phyloP scores from a whole-genome alignment of 2,329 filamentous ascomycete genomes.

The Pseudogymnoascus sp. region DNA sequence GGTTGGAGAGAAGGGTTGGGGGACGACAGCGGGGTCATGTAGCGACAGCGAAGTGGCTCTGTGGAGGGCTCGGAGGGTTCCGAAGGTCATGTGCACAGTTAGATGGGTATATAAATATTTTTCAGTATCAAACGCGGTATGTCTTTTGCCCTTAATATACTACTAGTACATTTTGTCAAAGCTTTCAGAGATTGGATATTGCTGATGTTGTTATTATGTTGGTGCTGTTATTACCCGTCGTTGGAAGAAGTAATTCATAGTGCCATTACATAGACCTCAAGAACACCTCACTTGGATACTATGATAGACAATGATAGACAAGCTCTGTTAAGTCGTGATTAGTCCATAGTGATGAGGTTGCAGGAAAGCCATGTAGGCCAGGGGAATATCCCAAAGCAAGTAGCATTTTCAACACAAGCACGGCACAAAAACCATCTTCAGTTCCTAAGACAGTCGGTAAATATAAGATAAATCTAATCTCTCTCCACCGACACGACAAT shows the following conservation, averaged over 20 bases:
- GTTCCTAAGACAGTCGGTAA: background rate
- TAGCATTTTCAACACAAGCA: background rate
- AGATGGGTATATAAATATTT: too few relatives aligned
- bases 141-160: too few relatives aligned
- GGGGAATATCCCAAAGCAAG: background rate
- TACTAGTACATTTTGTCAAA: too few relatives aligned
- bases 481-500: background rate
- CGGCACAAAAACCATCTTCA: background rate
- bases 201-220: background rate
- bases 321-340: background rate
- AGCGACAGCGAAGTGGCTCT: too few relatives aligned
- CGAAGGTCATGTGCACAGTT: too few relatives aligned
- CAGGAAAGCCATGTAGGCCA: background rate
- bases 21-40: too few relatives aligned
- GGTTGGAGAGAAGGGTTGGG: too few relatives aligned
- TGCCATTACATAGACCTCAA: too few relatives aligned
- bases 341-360: background rate
- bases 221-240: background rate
- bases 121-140: too few relatives aligned
- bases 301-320: background rate
- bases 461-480: constrained; percentile 4
- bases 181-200: background rate
- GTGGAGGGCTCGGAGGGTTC: too few relatives aligned
- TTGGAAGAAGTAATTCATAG: too few relatives aligned
- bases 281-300: background rate